Conservation (phyloP, 768 basidiomycete species). For the Harrya chromipes region DNA sequence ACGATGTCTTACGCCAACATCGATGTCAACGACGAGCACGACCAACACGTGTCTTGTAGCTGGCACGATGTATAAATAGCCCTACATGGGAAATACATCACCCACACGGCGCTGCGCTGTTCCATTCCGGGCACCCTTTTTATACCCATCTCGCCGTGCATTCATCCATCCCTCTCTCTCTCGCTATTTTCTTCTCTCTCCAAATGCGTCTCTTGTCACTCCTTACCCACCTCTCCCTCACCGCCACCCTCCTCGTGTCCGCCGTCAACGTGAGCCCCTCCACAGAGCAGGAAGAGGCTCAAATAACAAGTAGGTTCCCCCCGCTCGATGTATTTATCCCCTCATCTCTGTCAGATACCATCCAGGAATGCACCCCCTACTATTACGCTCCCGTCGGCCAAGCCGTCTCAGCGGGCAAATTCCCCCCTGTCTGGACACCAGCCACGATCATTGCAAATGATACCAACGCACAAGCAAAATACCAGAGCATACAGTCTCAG, state of each 20-base stretch:
- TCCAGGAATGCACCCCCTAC: constrained; percentile 43
- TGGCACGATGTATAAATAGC: neutral
- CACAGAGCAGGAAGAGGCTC: constrained; percentile 33
- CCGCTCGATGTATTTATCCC: neutral
- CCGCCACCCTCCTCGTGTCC: neutral
- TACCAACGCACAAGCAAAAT: constrained; percentile 41
- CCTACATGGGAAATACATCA: neutral
- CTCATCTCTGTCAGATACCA: constrained; percentile 26
- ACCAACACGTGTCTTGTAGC: neutral
- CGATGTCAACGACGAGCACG: neutral
- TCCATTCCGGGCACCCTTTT: neutral
- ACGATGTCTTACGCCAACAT: too few species aligned
- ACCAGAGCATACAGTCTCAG: constrained; percentile 38
- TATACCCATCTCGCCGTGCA: neutral
- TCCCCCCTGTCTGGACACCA: constrained; percentile 45
- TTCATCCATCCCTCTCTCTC: neutral
- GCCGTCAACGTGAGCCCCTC: neutral
- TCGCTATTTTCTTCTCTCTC: neutral
- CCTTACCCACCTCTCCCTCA: neutral
- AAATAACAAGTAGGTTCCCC: constrained; percentile 33
- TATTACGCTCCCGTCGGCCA: constrained; percentile 35
- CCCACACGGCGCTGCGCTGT: neutral
- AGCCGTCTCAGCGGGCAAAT: constrained; percentile 31
- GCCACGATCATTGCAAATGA: constrained; percentile 45
- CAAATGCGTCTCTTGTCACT: constrained; percentile 4